Percentiles rank a stretch among this genome's conserved stretches.
These are phyloP conservation scores for Talaromyces funiculosus DNA, from an alignment of 2,329 filamentous ascomycete species.

Conservation along the genomic window DNA sequence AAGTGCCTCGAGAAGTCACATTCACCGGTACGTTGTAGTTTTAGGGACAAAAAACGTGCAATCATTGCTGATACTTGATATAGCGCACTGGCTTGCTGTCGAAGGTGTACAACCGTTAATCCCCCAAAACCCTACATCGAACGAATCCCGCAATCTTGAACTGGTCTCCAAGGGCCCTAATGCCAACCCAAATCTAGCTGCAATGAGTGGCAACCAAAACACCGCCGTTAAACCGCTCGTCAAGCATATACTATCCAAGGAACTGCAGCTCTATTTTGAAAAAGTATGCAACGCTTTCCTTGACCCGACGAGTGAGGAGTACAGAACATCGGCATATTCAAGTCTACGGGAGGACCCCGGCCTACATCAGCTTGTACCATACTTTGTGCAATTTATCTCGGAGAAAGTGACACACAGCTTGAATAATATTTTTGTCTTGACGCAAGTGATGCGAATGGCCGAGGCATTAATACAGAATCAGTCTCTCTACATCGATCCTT, in stretches of 20 bases:
- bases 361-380: conserved; percentile 89
- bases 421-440: conserved; percentile 81
- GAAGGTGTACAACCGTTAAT: conserved; percentile 97
- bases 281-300: conserved; percentile 86
- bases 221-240: conserved; percentile 81
- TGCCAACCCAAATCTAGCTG: conserved; percentile 77
- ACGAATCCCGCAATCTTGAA: conserved; percentile 77
- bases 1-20: conserved; percentile 85
- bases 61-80: background rate
- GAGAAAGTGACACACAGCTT: conserved; percentile 93
- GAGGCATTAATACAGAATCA: conserved; percentile 78
- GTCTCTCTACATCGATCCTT: conserved; percentile 68
- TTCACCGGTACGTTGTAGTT: conserved; percentile 65
- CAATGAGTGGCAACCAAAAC: conserved; percentile 76
- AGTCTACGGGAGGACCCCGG: conserved; percentile 85
- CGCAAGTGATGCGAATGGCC: conserved; percentile 87
- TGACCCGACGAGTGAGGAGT: conserved; percentile 79
- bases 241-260: conserved; percentile 93
- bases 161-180: conserved; percentile 84
- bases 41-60: background rate
- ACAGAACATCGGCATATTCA: conserved; percentile 77
- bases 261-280: conserved; percentile 94
- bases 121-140: conserved; percentile 86
- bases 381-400: conserved; percentile 92
- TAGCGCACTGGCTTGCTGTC: conserved; percentile 94